Conservation (phyloP, 176 grass and related monocot genomes). For the Coix lacrymajobi region DNA sequence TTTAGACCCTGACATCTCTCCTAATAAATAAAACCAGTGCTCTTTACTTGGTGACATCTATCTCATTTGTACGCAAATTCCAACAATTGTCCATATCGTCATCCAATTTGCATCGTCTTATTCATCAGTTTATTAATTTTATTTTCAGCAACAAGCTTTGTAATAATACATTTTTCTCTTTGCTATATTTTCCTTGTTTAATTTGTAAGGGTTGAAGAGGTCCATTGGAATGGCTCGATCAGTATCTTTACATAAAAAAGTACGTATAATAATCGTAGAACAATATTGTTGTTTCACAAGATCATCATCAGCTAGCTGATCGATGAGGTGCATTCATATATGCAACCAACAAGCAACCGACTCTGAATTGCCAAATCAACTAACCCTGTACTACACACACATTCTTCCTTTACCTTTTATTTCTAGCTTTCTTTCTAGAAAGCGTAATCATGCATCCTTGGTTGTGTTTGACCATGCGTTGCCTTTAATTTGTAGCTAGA, state of each 20-base stretch:
- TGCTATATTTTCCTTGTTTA: not conserved
- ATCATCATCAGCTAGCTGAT: not conserved
- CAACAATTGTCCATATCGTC: not conserved
- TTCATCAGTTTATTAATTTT: not conserved
- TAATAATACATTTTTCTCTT: too few species aligned
- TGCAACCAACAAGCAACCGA: slow-evolving; percentile 20
- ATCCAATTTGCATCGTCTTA: not conserved
- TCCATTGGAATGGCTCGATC: too few species aligned
- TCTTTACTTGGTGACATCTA: not conserved
- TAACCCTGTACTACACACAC: not conserved
- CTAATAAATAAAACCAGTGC: slow-evolving; percentile 25
- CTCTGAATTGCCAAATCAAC: slow-evolving; percentile 20
- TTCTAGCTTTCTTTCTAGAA: not conserved
- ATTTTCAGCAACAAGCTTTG: not conserved
- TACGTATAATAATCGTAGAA: not conserved
- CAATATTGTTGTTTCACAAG: not conserved
- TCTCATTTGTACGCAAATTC: not conserved
- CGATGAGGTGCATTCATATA: not conserved
- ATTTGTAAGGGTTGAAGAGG: not conserved
- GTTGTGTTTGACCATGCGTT: not conserved
- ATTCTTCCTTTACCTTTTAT: not conserved
- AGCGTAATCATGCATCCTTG: not conserved
- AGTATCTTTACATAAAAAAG: not conserved
- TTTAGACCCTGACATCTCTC: slow-evolving; percentile 34
- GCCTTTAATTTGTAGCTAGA: not conserved